Percentiles rank a stretch among this genome's conserved stretches.
These are phyloP conservation scores for Metschnikowia rubicola DNA, from an alignment of 805 yeast species.

Conservation along the genomic window DNA sequence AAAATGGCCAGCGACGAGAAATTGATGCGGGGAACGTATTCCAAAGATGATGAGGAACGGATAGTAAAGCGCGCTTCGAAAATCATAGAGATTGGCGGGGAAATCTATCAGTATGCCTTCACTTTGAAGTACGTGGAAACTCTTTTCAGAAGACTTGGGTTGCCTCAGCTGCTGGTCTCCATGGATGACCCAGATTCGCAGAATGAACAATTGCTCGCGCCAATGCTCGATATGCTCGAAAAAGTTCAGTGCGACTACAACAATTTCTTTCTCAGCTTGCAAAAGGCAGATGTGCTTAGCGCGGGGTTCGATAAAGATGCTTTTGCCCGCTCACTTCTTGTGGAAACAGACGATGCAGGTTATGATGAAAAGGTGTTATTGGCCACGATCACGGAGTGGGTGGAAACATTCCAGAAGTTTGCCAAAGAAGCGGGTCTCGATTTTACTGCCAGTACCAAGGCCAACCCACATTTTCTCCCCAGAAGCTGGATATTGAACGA, in stretches of 20 bases:
- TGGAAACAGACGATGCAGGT: slow-evolving; percentile 19
- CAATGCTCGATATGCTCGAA: slow-evolving; percentile 58
- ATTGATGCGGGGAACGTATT: slow-evolving; percentile 22
- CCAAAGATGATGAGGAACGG: slow-evolving; percentile 48
- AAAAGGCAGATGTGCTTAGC: slow-evolving; percentile 36
- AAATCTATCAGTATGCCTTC: slow-evolving; percentile 61
- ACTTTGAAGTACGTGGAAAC: slow-evolving; percentile 53
- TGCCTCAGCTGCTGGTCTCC: slow-evolving; percentile 39
- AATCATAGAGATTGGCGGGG: slow-evolving; percentile 60
- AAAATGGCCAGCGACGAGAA: slow-evolving; percentile 39
- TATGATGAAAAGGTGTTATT: slow-evolving; percentile 38
- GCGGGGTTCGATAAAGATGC: slow-evolving; percentile 10
- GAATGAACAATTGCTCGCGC: slow-evolving; percentile 47
- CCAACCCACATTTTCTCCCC: slow-evolving; percentile 80
- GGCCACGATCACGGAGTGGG: slow-evolving; percentile 48
- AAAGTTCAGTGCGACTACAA: slow-evolving; percentile 74
- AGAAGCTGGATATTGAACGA: slow-evolving; percentile 85
- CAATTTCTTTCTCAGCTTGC: slow-evolving; percentile 67
- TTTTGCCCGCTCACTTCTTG: slow-evolving; percentile 21
- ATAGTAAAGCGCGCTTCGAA: slow-evolving; percentile 60
- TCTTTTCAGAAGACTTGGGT: slow-evolving; percentile 68
- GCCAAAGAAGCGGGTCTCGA: slow-evolving; percentile 38
- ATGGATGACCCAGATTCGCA: slow-evolving; percentile 33
- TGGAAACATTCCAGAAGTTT: slow-evolving; percentile 45
- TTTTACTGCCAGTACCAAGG: slow-evolving; percentile 35